Evolutionary conservation across 768 basidiomycete genomes (phyloP).

Genomic region (Calocera viscosa): DNA sequence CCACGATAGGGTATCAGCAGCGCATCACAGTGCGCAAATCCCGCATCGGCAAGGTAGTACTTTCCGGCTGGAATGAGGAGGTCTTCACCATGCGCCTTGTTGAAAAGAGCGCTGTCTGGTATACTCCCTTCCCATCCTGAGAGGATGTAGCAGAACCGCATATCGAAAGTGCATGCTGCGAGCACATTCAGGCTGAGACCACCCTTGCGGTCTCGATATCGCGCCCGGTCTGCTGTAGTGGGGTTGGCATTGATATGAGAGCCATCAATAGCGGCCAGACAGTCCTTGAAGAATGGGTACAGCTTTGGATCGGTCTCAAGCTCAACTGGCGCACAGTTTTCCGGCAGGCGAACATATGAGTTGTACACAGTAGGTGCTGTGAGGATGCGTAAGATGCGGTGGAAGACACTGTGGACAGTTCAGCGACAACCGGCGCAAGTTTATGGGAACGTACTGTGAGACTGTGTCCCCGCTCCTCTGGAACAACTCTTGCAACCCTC

Average conservation of each 20-base stretch:
- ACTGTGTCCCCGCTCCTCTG: conserved; percentile 32
- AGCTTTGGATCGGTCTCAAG: conserved; percentile 21
- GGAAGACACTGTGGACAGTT: conserved; percentile 18
- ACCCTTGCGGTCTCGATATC: conserved; percentile 23
- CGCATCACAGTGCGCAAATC: conserved; percentile 26
- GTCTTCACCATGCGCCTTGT: conserved; percentile 20
- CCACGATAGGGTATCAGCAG: conserved; percentile 25
- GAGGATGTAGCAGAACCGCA: conserved; percentile 24
- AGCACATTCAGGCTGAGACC: conserved; percentile 25
- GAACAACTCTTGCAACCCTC: conserved; percentile 28
- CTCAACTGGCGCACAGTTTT: conserved; percentile 17
- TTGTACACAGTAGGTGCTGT: conserved; percentile 23
- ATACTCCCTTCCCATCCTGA: conserved; percentile 25
- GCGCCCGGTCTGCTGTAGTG: conserved; percentile 13
- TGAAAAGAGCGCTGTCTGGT: conserved; percentile 21
- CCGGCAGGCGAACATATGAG: conserved; percentile 18
- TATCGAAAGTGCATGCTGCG: conserved; percentile 20
- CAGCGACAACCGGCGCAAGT: background rate
- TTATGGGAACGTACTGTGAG: conserved; percentile 22
- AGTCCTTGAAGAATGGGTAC: conserved; percentile 25
- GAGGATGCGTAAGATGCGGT: conserved; percentile 19
- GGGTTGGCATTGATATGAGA: conserved; percentile 23
- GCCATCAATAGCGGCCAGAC: conserved; percentile 20
- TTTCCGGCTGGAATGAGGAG: conserved; percentile 21
- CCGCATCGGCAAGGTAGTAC: conserved; percentile 29